Percentiles rank a stretch among this genome's conserved stretches.
These are phyloP conservation scores for Eremochloa ophiuroides DNA, from an alignment of 176 grass and related monocot species.

Conservation along the genomic window DNA sequence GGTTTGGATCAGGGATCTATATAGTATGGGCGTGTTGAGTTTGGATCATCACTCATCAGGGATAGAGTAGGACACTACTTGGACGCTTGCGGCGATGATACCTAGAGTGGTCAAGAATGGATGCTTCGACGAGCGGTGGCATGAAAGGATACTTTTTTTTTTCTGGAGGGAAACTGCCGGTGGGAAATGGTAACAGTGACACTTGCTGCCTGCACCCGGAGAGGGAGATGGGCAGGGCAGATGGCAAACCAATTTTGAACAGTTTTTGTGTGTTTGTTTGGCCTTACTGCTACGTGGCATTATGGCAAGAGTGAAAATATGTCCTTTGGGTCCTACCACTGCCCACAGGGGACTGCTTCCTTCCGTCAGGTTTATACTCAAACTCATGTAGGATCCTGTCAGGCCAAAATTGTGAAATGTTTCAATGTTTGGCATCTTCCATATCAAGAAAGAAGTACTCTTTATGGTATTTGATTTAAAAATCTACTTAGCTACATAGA, in stretches of 20 bases:
- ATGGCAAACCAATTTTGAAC: conserved; percentile 16
- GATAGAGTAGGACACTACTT: too few relatives aligned
- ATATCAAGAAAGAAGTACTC: not conserved
- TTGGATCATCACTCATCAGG: too few relatives aligned
- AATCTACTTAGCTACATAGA: not conserved
- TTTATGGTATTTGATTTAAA: not conserved
- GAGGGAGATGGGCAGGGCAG: not conserved
- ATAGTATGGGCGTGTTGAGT: not conserved
- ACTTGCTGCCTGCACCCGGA: not conserved
- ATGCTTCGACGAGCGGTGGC: conserved; percentile 11
- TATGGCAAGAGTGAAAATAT: conserved; percentile 39
- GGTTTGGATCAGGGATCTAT: not conserved
- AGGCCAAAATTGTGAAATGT: not conserved
- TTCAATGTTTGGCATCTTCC: not conserved
- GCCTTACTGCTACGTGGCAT: conserved; percentile 25
- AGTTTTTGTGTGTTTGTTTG: not conserved
- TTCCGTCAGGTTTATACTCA: conserved; percentile 19
- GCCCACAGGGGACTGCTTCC: not conserved
- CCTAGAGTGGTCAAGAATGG: conserved; percentile 19
- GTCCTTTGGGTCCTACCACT: conserved; percentile 32
- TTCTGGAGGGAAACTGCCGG: conserved; percentile 10
- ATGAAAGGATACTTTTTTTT: conserved; percentile 40
- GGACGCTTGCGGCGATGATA: conserved; percentile 20
- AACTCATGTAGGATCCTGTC: not conserved
- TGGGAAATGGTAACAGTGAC: conserved; percentile 12